Conservation (phyloP, 106 monocot species). For the Dendrobium chrysotoxum region DNA sequence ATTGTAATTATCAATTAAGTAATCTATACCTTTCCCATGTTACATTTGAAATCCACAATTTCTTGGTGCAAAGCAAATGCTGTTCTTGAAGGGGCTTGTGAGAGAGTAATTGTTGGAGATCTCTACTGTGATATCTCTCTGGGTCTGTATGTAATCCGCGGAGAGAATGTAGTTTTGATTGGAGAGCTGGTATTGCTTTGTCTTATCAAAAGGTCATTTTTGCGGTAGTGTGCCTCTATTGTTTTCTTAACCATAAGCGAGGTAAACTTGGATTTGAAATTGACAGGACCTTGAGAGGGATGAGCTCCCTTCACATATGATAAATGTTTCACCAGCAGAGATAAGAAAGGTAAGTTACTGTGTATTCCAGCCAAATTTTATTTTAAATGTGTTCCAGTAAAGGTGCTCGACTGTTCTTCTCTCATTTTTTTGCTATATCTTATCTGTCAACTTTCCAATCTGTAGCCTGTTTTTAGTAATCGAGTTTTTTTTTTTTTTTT, state of each 20-base stretch:
- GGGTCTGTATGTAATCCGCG: conserved; percentile 88
- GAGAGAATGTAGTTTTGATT: conserved; percentile 90
- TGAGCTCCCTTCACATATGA: conserved; percentile 80
- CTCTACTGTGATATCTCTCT: conserved; percentile 86
- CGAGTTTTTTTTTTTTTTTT: no score
- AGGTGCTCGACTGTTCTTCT: background rate
- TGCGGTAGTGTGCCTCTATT: background rate
- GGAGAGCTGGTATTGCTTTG: conserved; percentile 69
- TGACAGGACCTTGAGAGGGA: conserved; percentile 63
- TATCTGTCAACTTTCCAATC: background rate
- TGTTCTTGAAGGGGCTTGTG: conserved; percentile 91
- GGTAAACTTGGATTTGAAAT: background rate
- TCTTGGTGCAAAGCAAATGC: conserved; percentile 60
- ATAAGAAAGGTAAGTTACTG: conserved; percentile 52
- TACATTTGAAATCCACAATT: background rate
- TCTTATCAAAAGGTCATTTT: background rate
- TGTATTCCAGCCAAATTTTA: background rate
- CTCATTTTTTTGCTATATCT: background rate
- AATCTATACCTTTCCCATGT: background rate
- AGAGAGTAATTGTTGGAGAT: conserved; percentile 81
- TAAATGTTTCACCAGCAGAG: conserved; percentile 55
- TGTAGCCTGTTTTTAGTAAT: background rate
- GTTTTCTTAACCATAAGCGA: background rate
- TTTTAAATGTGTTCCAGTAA: background rate
- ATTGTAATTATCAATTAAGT: background rate